Evolutionary conservation across 2,329 filamentous ascomycete species (phyloP), one percentile per base, ranked within the genome.

Genomic region (Metarhizium album): DNA sequence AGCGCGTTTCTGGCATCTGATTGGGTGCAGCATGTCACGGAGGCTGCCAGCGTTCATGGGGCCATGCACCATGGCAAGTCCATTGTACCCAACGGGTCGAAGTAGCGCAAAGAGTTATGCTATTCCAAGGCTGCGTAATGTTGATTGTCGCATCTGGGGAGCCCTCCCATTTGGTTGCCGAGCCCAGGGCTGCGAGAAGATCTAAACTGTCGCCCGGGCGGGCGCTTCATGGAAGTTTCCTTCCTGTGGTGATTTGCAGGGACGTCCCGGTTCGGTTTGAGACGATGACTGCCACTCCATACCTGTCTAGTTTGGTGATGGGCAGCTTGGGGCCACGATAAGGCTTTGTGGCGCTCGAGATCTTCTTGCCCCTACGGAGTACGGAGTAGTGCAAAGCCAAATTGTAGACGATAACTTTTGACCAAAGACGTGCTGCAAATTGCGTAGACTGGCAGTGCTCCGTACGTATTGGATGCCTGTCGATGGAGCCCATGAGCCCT

Each of bases 21-120:
- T 53, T 53, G 52, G 49, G 29, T 22, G n/a, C 27, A 23, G 16
- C 6, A 16, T 23, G 43, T 23, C 4, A 11, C 16, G 5, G 33
- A 46, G 23, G 42, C 37, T 42, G 33, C 23, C 11, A 24, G 42
- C 38, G 38, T 40, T 35, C 18, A 45, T 27, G 52, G 46, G n/a
- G 37, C 50, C 31, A 43, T 35, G 35, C 42, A 37, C 47, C 18
- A 33, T 11, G 45, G 38, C 43, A 3, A 49, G 18, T 16, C n/a
- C 24, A 35, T 22, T 45, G 45, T 29, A 47, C 49, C 42, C 51
- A 52, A 37, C 43, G 48, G 43, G 46, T 46, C 40, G 40, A n/a
- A 29, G 27, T 29, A 29, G 27, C 27, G 27, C 27, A 29, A n/a
- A 29, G 27, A 42, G 45, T 46, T 46, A 31, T 48, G 42, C 47